phyloP scores from a whole-genome alignment of 2,329 filamentous ascomycete genomes.

The Colletotrichum falcatum region DNA sequence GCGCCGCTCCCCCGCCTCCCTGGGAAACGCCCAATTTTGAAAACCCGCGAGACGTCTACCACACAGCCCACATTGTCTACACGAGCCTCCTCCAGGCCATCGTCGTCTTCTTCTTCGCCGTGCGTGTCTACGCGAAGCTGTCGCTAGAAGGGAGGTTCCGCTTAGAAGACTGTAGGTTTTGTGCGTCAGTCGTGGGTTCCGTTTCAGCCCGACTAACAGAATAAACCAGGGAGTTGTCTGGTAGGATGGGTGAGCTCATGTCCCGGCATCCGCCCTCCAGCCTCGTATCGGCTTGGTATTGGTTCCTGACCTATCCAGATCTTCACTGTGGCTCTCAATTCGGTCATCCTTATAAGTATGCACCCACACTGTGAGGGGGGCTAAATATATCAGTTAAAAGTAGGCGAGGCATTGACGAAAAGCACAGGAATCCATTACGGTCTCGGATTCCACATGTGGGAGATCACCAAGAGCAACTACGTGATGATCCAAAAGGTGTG shows the following conservation, averaged over 20 bases:
- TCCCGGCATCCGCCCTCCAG: background rate
- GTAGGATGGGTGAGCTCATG: constrained; percentile 28
- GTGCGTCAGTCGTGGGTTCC: background rate
- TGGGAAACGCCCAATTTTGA: constrained; percentile 38
- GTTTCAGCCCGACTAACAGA: background rate
- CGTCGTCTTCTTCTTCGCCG: constrained; percentile 24
- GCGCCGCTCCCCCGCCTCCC: constrained; percentile 34
- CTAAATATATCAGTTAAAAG: background rate
- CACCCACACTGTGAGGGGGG: background rate
- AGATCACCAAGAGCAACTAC: constrained; percentile 22
- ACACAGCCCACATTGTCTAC: constrained; percentile 24
- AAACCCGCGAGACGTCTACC: constrained; percentile 32
- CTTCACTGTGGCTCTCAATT: constrained; percentile 32
- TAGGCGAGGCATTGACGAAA: background rate
- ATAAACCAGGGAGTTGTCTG: constrained; percentile 25
- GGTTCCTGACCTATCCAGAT: constrained; percentile 19
- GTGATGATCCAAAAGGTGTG: constrained; percentile 26
- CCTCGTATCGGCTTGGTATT: background rate
- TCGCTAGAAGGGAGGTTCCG: constrained; percentile 25
- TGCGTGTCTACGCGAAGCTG: constrained; percentile 33
- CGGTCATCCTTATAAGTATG: constrained; percentile 31
- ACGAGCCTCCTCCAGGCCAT: constrained; percentile 21
- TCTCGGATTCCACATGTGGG: constrained; percentile 33
- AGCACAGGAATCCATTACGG: constrained; percentile 23
- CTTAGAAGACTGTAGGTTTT: constrained; percentile 33